A percentile compares a stretch with the other conserved stretches of the same genome.
These are phyloP conservation scores for Plantago ovata DNA, from an alignment of 257 asterid genomes.

Conservation along the genomic window DNA sequence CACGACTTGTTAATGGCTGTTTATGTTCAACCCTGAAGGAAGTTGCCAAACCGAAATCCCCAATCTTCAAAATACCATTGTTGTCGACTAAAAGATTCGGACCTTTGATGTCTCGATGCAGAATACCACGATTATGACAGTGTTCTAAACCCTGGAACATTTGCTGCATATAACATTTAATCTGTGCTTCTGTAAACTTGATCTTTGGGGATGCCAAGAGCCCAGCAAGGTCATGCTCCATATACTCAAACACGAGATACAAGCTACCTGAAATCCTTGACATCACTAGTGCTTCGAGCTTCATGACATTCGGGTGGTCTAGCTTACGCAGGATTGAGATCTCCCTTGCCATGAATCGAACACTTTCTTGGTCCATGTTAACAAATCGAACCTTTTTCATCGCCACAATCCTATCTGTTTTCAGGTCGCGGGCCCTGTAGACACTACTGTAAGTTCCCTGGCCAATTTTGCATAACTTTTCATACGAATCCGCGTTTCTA, in stretches of 20 bases:
- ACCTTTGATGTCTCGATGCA: constrained; percentile 19
- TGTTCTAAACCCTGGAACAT: constrained; percentile 19
- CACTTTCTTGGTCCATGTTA: constrained; percentile 23
- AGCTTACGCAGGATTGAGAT: constrained; percentile 19
- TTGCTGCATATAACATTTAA: constrained; percentile 22
- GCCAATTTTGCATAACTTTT: constrained; percentile 18
- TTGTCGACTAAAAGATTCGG: constrained; percentile 18
- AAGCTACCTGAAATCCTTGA: constrained; percentile 23
- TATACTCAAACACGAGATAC: constrained; percentile 22
- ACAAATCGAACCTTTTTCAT: constrained; percentile 21
- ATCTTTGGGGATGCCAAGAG: constrained; percentile 18
- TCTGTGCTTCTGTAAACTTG: constrained; percentile 22
- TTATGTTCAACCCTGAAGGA: constrained; percentile 10
- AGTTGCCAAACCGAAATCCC: constrained; percentile 22
- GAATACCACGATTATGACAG: constrained; percentile 21
- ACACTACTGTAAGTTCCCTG: constrained; percentile 24
- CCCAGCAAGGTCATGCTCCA: constrained; percentile 26
- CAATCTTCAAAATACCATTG: constrained; percentile 20
- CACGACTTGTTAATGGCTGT: constrained; percentile 23
- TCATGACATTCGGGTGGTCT: constrained; percentile 24
- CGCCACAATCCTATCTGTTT: constrained; percentile 15
- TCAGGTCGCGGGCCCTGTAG: constrained; percentile 19
- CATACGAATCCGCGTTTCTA: constrained; percentile 14
- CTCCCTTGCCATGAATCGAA: constrained; percentile 26
- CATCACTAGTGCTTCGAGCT: constrained; percentile 20